A percentile compares a stretch with the other conserved stretches of the same genome.
Conservation (phyloP, 2,329 filamentous ascomycete species). For the Cytospora leucostoma region DNA sequence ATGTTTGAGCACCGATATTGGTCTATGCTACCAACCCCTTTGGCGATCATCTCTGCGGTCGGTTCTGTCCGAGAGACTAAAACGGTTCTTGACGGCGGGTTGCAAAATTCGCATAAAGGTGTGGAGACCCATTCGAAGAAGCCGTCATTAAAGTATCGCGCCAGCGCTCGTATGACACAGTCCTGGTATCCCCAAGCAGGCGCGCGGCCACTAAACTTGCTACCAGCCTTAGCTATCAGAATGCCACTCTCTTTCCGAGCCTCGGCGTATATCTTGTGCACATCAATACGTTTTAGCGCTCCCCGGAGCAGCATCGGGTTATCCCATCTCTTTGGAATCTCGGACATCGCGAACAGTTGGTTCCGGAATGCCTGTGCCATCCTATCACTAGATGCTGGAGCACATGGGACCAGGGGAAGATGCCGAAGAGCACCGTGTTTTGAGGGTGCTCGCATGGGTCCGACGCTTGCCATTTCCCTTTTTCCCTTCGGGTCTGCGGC, state of each 20-base stretch:
- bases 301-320: conserved; percentile 93
- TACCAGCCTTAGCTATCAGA: conserved; percentile 81
- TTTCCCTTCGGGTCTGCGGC: conserved; percentile 39
- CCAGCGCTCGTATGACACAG: conserved; percentile 84
- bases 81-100: conserved; percentile 72
- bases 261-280: conserved; percentile 88
- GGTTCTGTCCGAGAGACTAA: conserved; percentile 82
- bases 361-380: conserved; percentile 74
- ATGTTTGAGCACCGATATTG: conserved; percentile 81
- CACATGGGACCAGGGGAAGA: conserved; percentile 62
- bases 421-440: conserved; percentile 48
- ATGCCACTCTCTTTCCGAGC: conserved; percentile 92
- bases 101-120: conserved; percentile 80
- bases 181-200: conserved; percentile 97
- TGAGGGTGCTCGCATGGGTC: conserved; percentile 45
- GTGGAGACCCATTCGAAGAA: conserved; percentile 98
- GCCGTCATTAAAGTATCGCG: conserved; percentile 85
- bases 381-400: conserved; percentile 65
- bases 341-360: conserved; percentile 78
- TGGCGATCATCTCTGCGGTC: conserved; percentile 82
- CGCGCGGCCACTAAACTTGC: conserved; percentile 74
- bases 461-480: conserved; percentile 49
- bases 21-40: conserved; percentile 86
- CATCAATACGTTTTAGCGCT: conserved; percentile 78
- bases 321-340: conserved; percentile 90